phyloP scores from a whole-genome alignment of 305 asterid species.

The Fraxinus velutina region DNA sequence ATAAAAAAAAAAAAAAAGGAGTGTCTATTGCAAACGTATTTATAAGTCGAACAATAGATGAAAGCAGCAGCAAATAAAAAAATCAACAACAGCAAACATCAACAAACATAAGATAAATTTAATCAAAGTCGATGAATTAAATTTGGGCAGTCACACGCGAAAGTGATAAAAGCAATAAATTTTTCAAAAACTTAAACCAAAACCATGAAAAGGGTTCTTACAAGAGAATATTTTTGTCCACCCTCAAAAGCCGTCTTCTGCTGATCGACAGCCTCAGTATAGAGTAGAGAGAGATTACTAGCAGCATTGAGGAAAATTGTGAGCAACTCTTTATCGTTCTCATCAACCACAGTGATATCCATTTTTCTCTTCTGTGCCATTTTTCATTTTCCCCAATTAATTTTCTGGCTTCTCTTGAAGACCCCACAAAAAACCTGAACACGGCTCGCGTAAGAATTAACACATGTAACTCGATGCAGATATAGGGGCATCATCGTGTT shows the following conservation, averaged over 20 bases:
- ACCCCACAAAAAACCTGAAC: background rate
- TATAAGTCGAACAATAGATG: no score
- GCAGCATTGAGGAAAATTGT: constrained; percentile 13
- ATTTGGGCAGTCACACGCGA: background rate
- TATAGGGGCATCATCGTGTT: constrained; percentile 13
- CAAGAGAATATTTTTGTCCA: constrained; percentile 16
- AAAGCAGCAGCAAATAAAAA: background rate
- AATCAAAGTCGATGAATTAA: background rate
- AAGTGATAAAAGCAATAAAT: background rate
- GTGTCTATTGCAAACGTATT: no score
- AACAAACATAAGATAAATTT: background rate
- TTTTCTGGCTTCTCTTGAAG: background rate
- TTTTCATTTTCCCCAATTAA: background rate
- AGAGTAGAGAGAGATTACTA: constrained; percentile 14
- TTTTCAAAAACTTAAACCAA: background rate
- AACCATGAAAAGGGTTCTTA: constrained; percentile 18
- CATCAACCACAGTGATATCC: constrained; percentile 10
- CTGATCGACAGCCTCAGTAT: background rate
- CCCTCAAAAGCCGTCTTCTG: constrained; percentile 23
- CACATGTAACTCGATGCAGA: constrained; percentile 24
- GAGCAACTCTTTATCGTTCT: constrained; percentile 3
- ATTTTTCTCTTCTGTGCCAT: constrained; percentile 16
- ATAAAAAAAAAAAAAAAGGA: no score
- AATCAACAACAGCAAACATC: background rate
- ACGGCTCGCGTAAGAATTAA: background rate